Evolutionary conservation across 441 rosid species (phyloP).

Genomic region (Populus trichocarpa): DNA sequence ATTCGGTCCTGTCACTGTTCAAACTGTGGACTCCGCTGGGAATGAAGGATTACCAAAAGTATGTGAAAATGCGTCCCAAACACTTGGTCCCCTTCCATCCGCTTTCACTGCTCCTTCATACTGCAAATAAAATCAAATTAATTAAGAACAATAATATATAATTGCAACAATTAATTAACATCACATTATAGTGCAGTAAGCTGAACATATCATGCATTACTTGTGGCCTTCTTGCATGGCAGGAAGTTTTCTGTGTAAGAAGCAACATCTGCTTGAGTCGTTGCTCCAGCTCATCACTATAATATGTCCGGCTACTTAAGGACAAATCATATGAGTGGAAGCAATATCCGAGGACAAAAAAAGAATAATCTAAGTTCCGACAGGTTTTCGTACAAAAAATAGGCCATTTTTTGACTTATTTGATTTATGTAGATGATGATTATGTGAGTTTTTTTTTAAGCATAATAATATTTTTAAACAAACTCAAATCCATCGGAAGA

Average conservation of each 20-base stretch:
- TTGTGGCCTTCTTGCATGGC: background rate
- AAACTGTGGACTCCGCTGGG: background rate
- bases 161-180: background rate
- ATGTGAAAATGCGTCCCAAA: constrained; percentile 92
- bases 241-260: background rate
- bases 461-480: no score
- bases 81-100: constrained; percentile 78
- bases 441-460: background rate
- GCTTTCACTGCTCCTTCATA: constrained; percentile 92
- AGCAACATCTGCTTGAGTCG: background rate
- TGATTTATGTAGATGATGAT: background rate
- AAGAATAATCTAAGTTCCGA: background rate
- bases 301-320: background rate
- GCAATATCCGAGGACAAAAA: background rate
- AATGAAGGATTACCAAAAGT: constrained; percentile 40
- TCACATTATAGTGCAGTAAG: background rate
- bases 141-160: background rate
- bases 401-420: background rate
- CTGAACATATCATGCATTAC: background rate
- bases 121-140: constrained; percentile 31
- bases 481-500: no score
- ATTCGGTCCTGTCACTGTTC: background rate
- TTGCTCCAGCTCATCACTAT: background rate
- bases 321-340: background rate
- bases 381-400: background rate